phyloP scores from a whole-genome alignment of 2,329 filamentous ascomycete species.

The Diaporthe sp. region DNA sequence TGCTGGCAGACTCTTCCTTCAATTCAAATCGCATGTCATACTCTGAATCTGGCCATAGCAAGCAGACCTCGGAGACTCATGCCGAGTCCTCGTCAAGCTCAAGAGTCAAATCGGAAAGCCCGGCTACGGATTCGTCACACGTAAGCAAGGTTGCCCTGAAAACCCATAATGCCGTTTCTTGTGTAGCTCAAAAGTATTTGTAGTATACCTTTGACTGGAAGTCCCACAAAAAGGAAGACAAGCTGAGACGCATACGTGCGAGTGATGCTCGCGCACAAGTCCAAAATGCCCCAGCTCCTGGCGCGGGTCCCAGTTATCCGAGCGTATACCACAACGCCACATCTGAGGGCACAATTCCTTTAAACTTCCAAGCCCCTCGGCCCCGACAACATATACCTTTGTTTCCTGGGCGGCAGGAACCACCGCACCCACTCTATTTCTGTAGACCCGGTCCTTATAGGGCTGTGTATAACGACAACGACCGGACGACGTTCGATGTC shows the following conservation, averaged over 20 bases:
- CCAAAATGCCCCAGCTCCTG: not conserved
- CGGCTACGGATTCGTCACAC: not conserved
- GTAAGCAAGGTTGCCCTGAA: not conserved
- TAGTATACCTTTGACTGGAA: not conserved
- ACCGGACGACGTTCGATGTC: not conserved
- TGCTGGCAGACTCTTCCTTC: not conserved
- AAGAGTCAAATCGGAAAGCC: not conserved
- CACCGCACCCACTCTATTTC: not conserved
- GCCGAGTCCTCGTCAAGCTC: not conserved
- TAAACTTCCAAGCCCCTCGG: not conserved
- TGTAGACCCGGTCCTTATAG: not conserved
- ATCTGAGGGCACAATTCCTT: not conserved
- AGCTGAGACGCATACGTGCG: not conserved
- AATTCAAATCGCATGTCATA: not conserved
- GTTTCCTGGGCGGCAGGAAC: not conserved
- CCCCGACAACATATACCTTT: not conserved
- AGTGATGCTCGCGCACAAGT: not conserved
- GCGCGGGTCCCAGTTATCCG: not conserved
- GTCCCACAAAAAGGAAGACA: not conserved
- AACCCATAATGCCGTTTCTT: fast-evolving
- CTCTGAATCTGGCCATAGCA: not conserved
- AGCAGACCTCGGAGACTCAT: not conserved
- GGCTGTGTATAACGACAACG: not conserved
- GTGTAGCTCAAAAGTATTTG: not conserved
- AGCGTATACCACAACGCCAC: not conserved